Base-by-base conservation (phyloP, 2,329 filamentous ascomycete genomes). In the Juglanconis sp. region DNA sequence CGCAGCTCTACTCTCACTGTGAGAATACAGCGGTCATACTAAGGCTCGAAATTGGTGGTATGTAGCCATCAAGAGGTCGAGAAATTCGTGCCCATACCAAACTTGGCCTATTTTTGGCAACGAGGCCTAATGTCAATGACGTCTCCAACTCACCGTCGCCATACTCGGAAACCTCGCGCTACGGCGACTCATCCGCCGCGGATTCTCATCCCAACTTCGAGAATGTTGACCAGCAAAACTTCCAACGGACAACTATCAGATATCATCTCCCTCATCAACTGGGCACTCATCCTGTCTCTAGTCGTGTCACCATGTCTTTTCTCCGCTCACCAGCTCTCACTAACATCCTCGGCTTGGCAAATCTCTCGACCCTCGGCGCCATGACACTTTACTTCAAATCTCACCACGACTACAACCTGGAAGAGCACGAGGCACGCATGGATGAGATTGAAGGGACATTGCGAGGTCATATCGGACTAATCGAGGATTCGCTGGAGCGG, bases 401-500 rank as follows among this genome's bases (percentile, higher is more conserved):
- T 8, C 51, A 48, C 36, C 56, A 59, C 60, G 17, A 24, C 24
- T 47, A 50, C 56, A 51, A 46, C 47, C 56, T 59, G 44, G 60
- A 56, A 38, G 51, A 38, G 8, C 56, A 61, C 51, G 60, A 61
- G 24, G 51, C 56, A 2, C 51, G 56, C 32, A 61, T 61, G 56
- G 56, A 59, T 46, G 60, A 57, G 56, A 56, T 61, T 7, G 60
- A 61, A 40, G 60, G 56, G 4, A 61, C 60, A 31, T 48, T 59
- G 46, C 60, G 60, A 24, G 60, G 56, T 11, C 56, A 61, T 30
- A 56, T 61, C 8, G 59, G 59, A 11, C 17, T 61, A 7, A 48
- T 61, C 31, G 51, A 59, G 35, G 59, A 61, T 44, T 61, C 59
- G 46, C 56, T 59, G 11, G 56, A 59, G 51, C 59, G 59, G 13